Percentiles rank a stretch among this genome's conserved stretches.
Evolutionary conservation across 306 rosid species (phyloP).

Genomic region (Vigna hirtella): DNA sequence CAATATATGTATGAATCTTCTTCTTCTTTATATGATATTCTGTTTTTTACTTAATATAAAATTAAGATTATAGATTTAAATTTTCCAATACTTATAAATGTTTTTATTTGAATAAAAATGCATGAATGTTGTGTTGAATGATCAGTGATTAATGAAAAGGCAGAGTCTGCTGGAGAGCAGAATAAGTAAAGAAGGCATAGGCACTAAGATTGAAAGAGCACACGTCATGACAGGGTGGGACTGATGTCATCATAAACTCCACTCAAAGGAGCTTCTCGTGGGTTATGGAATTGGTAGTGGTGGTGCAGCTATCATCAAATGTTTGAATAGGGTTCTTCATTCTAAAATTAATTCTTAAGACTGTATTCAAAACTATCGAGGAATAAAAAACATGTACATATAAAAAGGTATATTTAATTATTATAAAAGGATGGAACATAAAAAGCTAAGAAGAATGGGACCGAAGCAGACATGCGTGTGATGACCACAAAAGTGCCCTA

Average conservation of each 20-base stretch:
- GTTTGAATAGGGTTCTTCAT: conserved; percentile 67
- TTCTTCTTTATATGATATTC: too few species aligned
- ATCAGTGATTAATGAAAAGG: conserved; percentile 54
- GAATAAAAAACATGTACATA: neutral
- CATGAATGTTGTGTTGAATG: conserved; percentile 54
- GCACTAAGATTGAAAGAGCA: conserved; percentile 46
- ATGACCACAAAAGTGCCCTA: conserved; percentile 71
- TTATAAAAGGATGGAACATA: conserved; percentile 32
- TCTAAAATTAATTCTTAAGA: conserved; percentile 14
- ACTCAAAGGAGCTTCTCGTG: conserved; percentile 55
- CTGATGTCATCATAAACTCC: conserved; percentile 84
- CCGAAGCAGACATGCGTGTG: conserved; percentile 88
- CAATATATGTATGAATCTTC: too few species aligned
- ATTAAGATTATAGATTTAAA: too few species aligned
- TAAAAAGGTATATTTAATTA: neutral
- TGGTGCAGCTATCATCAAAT: conserved; percentile 84
- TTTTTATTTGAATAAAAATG: neutral
- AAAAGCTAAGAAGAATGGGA: conserved; percentile 62
- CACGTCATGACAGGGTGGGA: conserved; percentile 96
- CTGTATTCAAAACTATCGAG: conserved; percentile 6
- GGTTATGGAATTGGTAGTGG: conserved; percentile 55
- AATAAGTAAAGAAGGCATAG: conserved; percentile 41
- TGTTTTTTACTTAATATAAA: too few species aligned
- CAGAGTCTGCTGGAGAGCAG: conserved; percentile 48
- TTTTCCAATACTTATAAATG: neutral